Evolutionary conservation across 2,329 filamentous ascomycete species (phyloP).

Genomic region (Cylindrodendrum hubeiense): DNA sequence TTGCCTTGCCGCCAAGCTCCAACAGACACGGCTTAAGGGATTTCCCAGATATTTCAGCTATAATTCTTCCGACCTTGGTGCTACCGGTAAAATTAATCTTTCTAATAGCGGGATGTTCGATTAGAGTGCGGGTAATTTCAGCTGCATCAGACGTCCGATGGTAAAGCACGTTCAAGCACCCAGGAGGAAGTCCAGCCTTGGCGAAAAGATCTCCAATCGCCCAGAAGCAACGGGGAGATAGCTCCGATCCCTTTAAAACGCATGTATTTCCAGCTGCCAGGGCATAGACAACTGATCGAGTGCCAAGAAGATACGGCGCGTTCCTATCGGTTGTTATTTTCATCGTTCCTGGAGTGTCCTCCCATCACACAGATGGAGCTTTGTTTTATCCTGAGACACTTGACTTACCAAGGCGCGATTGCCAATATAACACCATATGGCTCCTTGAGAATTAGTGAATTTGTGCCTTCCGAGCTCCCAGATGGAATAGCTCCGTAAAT

Average conservation of each 20-base stretch:
- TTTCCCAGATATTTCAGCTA: constrained; percentile 76
- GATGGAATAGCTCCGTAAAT: constrained; percentile 50
- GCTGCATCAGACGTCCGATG: constrained; percentile 73
- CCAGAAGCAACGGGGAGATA: constrained; percentile 72
- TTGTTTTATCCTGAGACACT: not conserved
- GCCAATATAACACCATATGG: constrained; percentile 82
- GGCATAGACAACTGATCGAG: constrained; percentile 67
- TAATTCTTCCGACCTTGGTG: constrained; percentile 77
- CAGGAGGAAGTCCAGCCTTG: constrained; percentile 80
- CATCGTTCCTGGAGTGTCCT: not conserved
- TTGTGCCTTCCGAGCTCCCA: constrained; percentile 42
- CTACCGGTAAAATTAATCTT: constrained; percentile 90
- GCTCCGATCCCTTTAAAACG: constrained; percentile 78
- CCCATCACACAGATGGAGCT: too few relatives aligned
- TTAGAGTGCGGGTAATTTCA: constrained; percentile 73
- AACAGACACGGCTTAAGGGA: constrained; percentile 82
- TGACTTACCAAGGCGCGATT: constrained; percentile 80
- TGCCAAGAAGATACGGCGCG: constrained; percentile 64
- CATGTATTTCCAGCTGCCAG: constrained; percentile 81
- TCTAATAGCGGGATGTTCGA: constrained; percentile 73
- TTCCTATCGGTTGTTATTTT: constrained; percentile 55
- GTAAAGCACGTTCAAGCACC: constrained; percentile 78
- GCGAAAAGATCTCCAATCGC: constrained; percentile 71
- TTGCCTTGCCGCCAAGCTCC: constrained; percentile 85
- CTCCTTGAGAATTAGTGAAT: constrained; percentile 76